phyloP scores from a whole-genome alignment of 2,329 filamentous ascomycete species.

The Pseudogymnoascus sp. region DNA sequence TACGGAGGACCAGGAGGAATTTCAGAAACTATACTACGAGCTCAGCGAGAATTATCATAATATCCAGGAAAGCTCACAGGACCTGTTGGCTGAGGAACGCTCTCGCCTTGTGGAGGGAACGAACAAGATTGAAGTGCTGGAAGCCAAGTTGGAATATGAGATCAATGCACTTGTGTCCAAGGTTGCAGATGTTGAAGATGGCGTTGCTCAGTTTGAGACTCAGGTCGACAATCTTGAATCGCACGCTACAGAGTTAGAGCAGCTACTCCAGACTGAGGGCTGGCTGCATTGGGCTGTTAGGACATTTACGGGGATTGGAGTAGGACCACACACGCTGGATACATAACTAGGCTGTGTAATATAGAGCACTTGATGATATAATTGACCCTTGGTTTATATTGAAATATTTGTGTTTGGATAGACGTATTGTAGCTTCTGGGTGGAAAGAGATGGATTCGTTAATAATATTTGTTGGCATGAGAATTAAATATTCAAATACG shows the following conservation, averaged over 20 bases:
- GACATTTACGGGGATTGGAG: conserved; percentile 26
- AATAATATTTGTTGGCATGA: neutral
- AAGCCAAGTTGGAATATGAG: conserved; percentile 87
- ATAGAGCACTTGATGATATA: neutral
- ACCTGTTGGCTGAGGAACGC: conserved; percentile 62
- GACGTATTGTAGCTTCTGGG: neutral
- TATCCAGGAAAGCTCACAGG: conserved; percentile 58
- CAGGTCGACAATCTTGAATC: conserved; percentile 66
- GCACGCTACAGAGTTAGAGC: conserved; percentile 53
- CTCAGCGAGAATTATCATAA: conserved; percentile 62
- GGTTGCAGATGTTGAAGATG: conserved; percentile 80
- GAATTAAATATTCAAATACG: neutral
- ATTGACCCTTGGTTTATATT: neutral
- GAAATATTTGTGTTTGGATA: neutral
- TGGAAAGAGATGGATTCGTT: neutral
- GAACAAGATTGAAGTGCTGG: conserved; percentile 70
- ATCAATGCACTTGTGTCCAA: conserved; percentile 70
- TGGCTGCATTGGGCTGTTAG: conserved; percentile 28
- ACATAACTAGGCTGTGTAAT: neutral
- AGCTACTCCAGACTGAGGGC: conserved; percentile 24
- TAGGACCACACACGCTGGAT: conserved; percentile 16
- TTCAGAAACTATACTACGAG: conserved; percentile 60
- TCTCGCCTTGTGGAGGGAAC: conserved; percentile 60
- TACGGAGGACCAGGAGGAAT: conserved; percentile 52
- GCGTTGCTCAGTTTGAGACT: conserved; percentile 68